phyloP scores from a whole-genome alignment of 805 yeast genomes.

The Starmerella powellii region DNA sequence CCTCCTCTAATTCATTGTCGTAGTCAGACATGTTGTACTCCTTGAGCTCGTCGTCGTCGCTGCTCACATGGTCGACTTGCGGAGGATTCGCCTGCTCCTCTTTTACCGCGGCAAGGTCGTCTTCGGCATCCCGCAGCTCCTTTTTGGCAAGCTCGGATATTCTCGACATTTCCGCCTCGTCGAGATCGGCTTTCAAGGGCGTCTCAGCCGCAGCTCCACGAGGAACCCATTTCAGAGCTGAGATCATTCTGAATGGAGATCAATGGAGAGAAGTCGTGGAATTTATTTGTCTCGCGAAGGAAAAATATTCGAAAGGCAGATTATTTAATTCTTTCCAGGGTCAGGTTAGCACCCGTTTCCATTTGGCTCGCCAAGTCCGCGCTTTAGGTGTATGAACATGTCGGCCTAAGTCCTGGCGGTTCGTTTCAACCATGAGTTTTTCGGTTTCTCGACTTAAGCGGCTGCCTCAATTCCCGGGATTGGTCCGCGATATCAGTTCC shows the following conservation, averaged over 20 bases:
- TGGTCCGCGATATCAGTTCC: too few species aligned
- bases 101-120: conserved; percentile 45
- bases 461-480: too few species aligned
- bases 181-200: conserved; percentile 76
- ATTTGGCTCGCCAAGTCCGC: too few species aligned
- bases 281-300: background rate
- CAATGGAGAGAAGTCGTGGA: too few species aligned
- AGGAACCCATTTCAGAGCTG: conserved; percentile 92
- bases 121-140: conserved; percentile 65
- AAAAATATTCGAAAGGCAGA: background rate
- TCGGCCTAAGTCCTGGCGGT: too few species aligned
- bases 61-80: conserved; percentile 6
- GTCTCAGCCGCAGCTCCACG: conserved; percentile 88
- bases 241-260: conserved; percentile 38
- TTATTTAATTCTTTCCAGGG: conserved; percentile 18
- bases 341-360: conserved; percentile 1
- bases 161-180: conserved; percentile 87
- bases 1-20: conserved; percentile 43
- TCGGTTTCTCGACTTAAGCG: too few species aligned
- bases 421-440: too few species aligned
- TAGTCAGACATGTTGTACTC: conserved; percentile 30
- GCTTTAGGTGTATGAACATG: too few species aligned
- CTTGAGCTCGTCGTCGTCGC: conserved; percentile 46
- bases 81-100: conserved; percentile 18
- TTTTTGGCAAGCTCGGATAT: conserved; percentile 74